These are phyloP conservation scores for Umbelopsis vinacea DNA, from an alignment of 192 early-diverging fungal species.

Conservation along the genomic window DNA sequence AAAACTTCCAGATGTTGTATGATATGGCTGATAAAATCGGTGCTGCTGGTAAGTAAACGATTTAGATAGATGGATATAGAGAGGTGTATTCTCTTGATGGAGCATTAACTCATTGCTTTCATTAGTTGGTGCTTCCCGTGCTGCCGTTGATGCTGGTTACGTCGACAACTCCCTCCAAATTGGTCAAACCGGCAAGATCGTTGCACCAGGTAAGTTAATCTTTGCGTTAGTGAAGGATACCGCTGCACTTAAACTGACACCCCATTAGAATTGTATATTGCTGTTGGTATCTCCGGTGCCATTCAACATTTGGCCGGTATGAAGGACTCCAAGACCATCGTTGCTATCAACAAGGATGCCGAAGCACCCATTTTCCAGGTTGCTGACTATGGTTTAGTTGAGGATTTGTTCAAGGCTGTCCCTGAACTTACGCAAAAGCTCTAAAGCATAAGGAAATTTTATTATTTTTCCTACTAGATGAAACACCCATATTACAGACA, in stretches of 20 bases:
- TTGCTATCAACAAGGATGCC: constrained; percentile 97
- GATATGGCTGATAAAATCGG: constrained; percentile 93
- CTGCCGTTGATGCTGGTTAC: constrained; percentile 97
- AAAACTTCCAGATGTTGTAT: constrained; percentile 93
- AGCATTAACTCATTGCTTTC: background rate
- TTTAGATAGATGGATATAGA: background rate
- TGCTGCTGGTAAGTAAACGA: constrained; percentile 72
- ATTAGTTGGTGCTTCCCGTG: constrained; percentile 94
- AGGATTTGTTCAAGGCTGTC: constrained; percentile 90
- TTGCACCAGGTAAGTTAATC: constrained; percentile 76
- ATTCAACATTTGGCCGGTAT: constrained; percentile 98
- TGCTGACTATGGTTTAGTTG: constrained; percentile 95
- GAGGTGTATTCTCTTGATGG: background rate
- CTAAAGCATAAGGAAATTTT: constrained; percentile 37
- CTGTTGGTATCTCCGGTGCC: constrained; percentile 95
- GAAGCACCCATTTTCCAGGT: constrained; percentile 99
- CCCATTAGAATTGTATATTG: constrained; percentile 80
- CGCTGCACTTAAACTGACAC: background rate
- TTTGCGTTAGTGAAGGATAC: background rate
- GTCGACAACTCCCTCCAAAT: constrained; percentile 96
- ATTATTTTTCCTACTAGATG: background rate
- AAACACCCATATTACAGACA: too few species aligned
- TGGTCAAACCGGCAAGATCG: constrained; percentile 98
- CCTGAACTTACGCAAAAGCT: constrained; percentile 94
- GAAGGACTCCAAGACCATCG: constrained; percentile 99